Evolutionary conservation across 2,329 filamentous ascomycete species (phyloP), one percentile per base, ranked within the genome.

Genomic region (Rutstroemia sydowiana): DNA sequence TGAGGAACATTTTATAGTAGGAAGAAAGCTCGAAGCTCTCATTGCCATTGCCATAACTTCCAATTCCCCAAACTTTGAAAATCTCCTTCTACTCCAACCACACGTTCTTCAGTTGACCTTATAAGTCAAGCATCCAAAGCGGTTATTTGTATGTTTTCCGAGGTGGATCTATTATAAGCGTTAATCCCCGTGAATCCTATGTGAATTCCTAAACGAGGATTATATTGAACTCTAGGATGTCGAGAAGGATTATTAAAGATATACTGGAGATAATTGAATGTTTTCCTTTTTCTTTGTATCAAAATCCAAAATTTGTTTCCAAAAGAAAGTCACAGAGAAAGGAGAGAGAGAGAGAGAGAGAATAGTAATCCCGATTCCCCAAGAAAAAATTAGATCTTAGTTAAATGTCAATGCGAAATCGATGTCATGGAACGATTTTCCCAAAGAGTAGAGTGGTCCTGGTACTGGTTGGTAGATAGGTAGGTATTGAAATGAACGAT

Each of bases 1-100:
- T 71, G 77, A 82, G 48, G 89, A 95, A 70, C 89, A 95, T 75
- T 92, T 95, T 70, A 95, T 87, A 21, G 83, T 83, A 64, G 89
- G 88, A 73, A 93, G 75, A 58, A 91, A 81, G 68, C 79, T 77
- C 67, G 81, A 85, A 67, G 82, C 77, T 54, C 61, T 57, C 20
- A 34, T 50, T 9, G 42, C 3, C 28, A 55, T 78, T 57, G 69
- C 64, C 61, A 62, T 52, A 5, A 18, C 20, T 31, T 28, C 28
- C 20, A 13, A 20, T 42, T 28, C 7, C n/a, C 21, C 20, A 42
- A 42, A n/a, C n/a, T n/a, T n/a, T n/a, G n/a, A n/a, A n/a, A n/a
- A n/a, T n/a, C n/a, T 23, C 26, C 7, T 11, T 18, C 36, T 11
- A 20, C 14, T 42, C 21, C 39, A 28, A 42, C 20, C 26, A 20